Percentiles rank a stretch among this genome's conserved stretches.
Evolutionary conservation across 106 monocot genomes (phyloP).

Genomic region (Acanthochlamys bracteata): DNA sequence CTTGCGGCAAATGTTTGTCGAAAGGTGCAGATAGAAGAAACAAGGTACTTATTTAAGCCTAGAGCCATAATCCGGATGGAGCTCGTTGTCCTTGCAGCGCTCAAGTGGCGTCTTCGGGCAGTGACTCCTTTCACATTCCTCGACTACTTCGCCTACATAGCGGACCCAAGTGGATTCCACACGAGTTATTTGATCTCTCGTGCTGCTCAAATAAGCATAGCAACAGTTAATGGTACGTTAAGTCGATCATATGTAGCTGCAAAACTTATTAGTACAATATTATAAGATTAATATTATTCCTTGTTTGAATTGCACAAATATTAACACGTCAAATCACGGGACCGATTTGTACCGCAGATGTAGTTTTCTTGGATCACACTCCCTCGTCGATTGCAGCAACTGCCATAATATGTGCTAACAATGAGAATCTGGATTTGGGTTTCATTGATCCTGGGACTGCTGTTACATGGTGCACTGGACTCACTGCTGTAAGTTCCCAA

Average conservation of each 20-base stretch:
- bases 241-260: too few species aligned
- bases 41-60: slow-evolving; percentile 60
- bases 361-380: slow-evolving; percentile 48
- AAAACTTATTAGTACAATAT: too few species aligned
- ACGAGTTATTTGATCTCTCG: slow-evolving; percentile 27
- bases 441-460: slow-evolving; percentile 27
- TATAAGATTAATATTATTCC: too few species aligned
- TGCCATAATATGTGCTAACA: slow-evolving; percentile 44
- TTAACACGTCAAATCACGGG: too few species aligned
- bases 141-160: slow-evolving; percentile 34
- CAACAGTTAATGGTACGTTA: slow-evolving; percentile 33
- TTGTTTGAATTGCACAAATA: too few species aligned
- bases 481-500: slow-evolving; percentile 29
- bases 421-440: slow-evolving; percentile 26
- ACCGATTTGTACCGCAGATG: slow-evolving; percentile 14
- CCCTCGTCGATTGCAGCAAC: slow-evolving; percentile 65
- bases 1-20: too few species aligned
- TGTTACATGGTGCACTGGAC: slow-evolving; percentile 45
- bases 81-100: slow-evolving; percentile 47
- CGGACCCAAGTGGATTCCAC: slow-evolving; percentile 17
- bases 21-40: slow-evolving; percentile 34
- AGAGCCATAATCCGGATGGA: slow-evolving; percentile 55
- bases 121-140: slow-evolving; percentile 49
- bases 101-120: slow-evolving; percentile 54
- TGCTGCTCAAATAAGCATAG: slow-evolving; percentile 33